Conservation (phyloP, 495 filamentous ascomycete genomes). For the Trichodelitschia bisporula region DNA sequence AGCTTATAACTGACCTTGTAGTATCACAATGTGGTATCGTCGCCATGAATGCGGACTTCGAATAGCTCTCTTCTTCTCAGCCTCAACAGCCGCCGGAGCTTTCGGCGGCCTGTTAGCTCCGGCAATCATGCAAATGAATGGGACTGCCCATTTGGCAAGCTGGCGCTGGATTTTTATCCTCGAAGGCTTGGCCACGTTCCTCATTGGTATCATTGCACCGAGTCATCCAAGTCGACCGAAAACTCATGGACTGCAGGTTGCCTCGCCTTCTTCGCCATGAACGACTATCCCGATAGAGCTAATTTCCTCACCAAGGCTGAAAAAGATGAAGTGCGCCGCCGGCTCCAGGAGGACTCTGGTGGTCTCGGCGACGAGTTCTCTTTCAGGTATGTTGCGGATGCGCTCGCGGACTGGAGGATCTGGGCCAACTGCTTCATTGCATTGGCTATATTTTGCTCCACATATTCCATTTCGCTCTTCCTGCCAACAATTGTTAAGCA, state of each 20-base stretch:
- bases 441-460: conserved; percentile 24
- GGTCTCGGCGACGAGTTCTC: conserved; percentile 8
- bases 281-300: conserved; percentile 73
- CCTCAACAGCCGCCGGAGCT: conserved; percentile 61
- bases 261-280: conserved; percentile 14
- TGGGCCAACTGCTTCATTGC: conserved; percentile 11
- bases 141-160: conserved; percentile 34
- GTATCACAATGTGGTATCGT: conserved; percentile 64
- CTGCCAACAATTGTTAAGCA: conserved; percentile 17
- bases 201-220: conserved; percentile 34
- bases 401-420: conserved; percentile 11
- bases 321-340: conserved; percentile 43
- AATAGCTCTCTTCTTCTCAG: conserved; percentile 76
- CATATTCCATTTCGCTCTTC: conserved; percentile 62
- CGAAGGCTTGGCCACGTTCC: conserved; percentile 50
- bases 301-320: conserved; percentile 51
- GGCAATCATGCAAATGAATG: conserved; percentile 52
- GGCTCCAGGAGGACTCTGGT: conserved; percentile 42
- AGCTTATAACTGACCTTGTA: not conserved
- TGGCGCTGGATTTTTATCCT: conserved; percentile 75
- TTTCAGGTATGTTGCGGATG: conserved; percentile 11
- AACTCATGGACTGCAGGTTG: conserved; percentile 3
- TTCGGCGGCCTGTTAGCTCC: conserved; percentile 69
- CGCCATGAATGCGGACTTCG: conserved; percentile 55
- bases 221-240: not conserved